phyloP scores from a whole-genome alignment of 495 filamentous ascomycete species.

The Xylaria cubensis region DNA sequence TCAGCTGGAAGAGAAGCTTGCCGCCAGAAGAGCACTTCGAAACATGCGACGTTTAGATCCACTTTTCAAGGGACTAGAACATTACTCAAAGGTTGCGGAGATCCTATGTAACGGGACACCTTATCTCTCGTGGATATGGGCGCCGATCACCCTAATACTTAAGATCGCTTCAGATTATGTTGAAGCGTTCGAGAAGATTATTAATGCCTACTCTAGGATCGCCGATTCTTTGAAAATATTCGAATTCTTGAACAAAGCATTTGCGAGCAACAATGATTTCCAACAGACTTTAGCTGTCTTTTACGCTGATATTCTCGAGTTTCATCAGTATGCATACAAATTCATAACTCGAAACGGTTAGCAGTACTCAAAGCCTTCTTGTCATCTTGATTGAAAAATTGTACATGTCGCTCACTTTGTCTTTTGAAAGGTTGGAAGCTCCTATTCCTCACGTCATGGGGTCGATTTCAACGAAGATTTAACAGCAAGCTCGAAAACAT shows the following conservation, averaged over 20 bases:
- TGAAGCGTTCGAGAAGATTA: constrained; percentile 4
- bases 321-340: constrained; percentile 1
- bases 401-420: not conserved
- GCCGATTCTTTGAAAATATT: not conserved
- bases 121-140: constrained; percentile 9
- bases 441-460: not conserved
- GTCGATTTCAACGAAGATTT: constrained; percentile 7
- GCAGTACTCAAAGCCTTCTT: not conserved
- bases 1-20: not conserved
- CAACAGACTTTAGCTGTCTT: constrained; percentile 4
- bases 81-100: not conserved
- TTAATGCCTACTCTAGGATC: not conserved
- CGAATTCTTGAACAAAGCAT: not conserved
- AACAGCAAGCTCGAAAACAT: not conserved
- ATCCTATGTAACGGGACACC: constrained; percentile 1
- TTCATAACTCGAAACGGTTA: not conserved
- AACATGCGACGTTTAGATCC: constrained; percentile 59
- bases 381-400: too few species aligned
- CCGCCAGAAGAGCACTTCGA: constrained; percentile 36
- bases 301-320: not conserved
- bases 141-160: not conserved
- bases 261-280: not conserved
- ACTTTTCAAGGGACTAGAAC: constrained; percentile 41
- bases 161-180: not conserved
- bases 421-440: not conserved